Evolutionary conservation across 2,329 filamentous ascomycete species (phyloP).

Genomic region (Truncatella angustata): DNA sequence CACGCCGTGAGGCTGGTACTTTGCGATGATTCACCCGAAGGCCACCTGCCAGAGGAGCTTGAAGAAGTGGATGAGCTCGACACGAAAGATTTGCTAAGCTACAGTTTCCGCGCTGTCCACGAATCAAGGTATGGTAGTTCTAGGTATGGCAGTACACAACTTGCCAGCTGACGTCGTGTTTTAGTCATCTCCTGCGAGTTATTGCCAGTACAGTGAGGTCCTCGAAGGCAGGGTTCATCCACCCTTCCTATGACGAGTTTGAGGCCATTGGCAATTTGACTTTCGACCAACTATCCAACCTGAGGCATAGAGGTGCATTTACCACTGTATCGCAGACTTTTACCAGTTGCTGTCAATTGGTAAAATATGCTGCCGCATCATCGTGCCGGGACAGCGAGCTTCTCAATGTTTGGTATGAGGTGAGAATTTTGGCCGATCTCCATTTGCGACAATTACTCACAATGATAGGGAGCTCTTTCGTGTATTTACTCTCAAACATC

Average conservation of each 20-base stretch:
- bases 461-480: constrained; percentile 55
- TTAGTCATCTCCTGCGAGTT: constrained; percentile 71
- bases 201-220: constrained; percentile 56
- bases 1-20: constrained; percentile 70
- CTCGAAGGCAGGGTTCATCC: constrained; percentile 40
- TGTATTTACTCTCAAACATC: constrained; percentile 75
- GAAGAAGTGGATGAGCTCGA: constrained; percentile 69
- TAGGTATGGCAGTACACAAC: not conserved
- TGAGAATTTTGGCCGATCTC: constrained; percentile 27
- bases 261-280: constrained; percentile 68
- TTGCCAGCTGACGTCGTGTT: too few relatives aligned
- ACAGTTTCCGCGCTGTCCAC: constrained; percentile 92
- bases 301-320: constrained; percentile 90
- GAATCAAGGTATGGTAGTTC: constrained; percentile 72
- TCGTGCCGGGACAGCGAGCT: constrained; percentile 39
- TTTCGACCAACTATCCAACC: constrained; percentile 76
- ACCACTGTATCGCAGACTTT: constrained; percentile 91
- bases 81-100: constrained; percentile 88
- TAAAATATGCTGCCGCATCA: constrained; percentile 42
- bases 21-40: constrained; percentile 93
- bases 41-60: constrained; percentile 75
- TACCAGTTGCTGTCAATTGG: constrained; percentile 69
- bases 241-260: constrained; percentile 55
- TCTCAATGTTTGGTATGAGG: constrained; percentile 70
- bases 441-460: constrained; percentile 12